Evolutionary conservation across 2,329 filamentous ascomycete genomes (phyloP).

Genomic region (Sporothrix protearum): DNA sequence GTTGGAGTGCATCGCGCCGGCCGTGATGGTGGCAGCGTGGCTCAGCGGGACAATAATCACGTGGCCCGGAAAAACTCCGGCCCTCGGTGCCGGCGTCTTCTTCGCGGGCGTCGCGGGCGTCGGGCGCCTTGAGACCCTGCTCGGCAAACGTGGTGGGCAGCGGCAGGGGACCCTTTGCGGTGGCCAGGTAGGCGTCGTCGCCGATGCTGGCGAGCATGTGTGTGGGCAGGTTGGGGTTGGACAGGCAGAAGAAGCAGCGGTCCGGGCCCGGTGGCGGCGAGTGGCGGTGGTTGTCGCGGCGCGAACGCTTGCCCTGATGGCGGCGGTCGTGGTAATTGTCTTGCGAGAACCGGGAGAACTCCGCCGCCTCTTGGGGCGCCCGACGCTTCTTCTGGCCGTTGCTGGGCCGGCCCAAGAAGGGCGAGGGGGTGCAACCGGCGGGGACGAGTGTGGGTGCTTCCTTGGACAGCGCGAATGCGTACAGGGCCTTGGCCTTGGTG

Average conservation of each 20-base stretch:
- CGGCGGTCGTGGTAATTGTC: conserved; percentile 27
- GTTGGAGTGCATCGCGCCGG: conserved; percentile 53
- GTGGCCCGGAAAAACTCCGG: conserved; percentile 72
- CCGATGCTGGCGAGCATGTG: conserved; percentile 91
- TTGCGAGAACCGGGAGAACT: conserved; percentile 52
- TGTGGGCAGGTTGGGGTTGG: conserved; percentile 75
- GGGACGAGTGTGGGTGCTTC: conserved; percentile 61
- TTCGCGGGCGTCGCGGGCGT: neutral
- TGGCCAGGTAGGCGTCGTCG: conserved; percentile 82
- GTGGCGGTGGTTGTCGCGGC: conserved; percentile 34
- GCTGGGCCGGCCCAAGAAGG: conserved; percentile 48
- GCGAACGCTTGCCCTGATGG: conserved; percentile 43
- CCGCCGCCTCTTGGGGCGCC: conserved; percentile 43
- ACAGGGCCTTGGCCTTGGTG: conserved; percentile 74
- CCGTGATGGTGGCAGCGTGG: conserved; percentile 71
- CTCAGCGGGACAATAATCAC: conserved; percentile 86
- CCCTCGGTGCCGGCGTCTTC: neutral
- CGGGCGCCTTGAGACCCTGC: conserved; percentile 49
- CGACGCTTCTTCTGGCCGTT: conserved; percentile 53
- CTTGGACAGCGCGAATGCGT: conserved; percentile 70
- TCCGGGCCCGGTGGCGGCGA: conserved; percentile 66
- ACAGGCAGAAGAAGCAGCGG: conserved; percentile 92
- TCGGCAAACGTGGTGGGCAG: conserved; percentile 62
- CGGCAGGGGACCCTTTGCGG: conserved; percentile 84
- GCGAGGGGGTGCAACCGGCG: conserved; percentile 69